phyloP scores from a whole-genome alignment of 169 alveolate species.

The Cryptosporidium ryanae region DNA sequence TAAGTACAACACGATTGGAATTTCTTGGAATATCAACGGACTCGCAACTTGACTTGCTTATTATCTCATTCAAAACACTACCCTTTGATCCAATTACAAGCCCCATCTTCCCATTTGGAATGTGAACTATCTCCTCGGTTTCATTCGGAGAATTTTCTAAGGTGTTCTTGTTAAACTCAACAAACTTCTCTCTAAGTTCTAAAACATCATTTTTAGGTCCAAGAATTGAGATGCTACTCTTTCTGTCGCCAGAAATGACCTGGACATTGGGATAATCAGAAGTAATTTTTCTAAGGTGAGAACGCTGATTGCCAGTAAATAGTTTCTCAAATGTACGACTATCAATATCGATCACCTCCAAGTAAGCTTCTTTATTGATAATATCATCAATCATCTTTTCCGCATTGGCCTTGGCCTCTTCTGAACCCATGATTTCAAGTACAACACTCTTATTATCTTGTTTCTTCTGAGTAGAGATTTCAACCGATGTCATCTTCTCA shows the following conservation, averaged over 20 bases:
- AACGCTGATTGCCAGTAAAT: slow-evolving; percentile 19
- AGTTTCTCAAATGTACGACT: slow-evolving; percentile 54
- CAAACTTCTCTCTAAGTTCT: slow-evolving; percentile 28
- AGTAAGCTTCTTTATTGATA: slow-evolving; percentile 28
- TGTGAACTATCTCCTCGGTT: slow-evolving; percentile 50
- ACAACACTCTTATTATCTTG: slow-evolving; percentile 51
- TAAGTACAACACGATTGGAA: slow-evolving; percentile 56
- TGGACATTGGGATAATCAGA: slow-evolving; percentile 48
- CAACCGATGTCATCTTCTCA: slow-evolving; percentile 56
- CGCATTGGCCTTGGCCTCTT: slow-evolving; percentile 47
- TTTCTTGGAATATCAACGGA: slow-evolving; percentile 59
- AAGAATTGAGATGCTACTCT: slow-evolving; percentile 16
- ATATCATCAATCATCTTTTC: slow-evolving; percentile 29
- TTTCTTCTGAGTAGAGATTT: slow-evolving; percentile 38
- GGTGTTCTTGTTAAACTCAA: slow-evolving; percentile 37
- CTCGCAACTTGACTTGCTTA: slow-evolving; percentile 56
- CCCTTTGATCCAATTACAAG: slow-evolving; percentile 60
- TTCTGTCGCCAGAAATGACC: slow-evolving; percentile 43
- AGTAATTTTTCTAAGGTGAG: slow-evolving; percentile 47
- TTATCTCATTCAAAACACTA: slow-evolving; percentile 61
- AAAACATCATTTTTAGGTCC: slow-evolving; percentile 63
- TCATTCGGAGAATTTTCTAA: slow-evolving; percentile 28
- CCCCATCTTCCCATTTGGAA: slow-evolving; percentile 69
- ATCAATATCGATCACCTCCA: slow-evolving; percentile 26
- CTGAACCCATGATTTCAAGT: slow-evolving; percentile 62